Conservation (phyloP, 306 rosid species). For the Vigna hirtella region DNA sequence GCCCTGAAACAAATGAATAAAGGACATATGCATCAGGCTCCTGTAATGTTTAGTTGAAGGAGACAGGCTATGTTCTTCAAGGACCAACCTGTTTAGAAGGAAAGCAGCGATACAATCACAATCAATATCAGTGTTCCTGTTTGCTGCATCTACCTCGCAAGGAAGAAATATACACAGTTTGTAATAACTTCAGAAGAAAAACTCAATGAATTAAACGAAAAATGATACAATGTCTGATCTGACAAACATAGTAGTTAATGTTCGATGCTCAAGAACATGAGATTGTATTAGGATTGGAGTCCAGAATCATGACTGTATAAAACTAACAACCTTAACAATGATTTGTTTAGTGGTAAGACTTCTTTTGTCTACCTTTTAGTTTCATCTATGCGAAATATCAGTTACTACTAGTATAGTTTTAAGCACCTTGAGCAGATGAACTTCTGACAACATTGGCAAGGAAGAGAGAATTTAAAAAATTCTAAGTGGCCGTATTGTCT, state of each 20-base stretch:
- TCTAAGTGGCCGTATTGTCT: background rate
- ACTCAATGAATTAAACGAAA: background rate
- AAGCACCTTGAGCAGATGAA: conserved; percentile 9
- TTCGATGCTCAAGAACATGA: background rate
- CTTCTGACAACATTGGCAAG: too few relatives aligned
- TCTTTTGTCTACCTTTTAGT: conserved; percentile 18
- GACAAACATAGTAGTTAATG: conserved; percentile 20
- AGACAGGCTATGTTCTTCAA: conserved; percentile 18
- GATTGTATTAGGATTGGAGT: too few relatives aligned
- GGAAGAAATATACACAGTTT: conserved; percentile 25
- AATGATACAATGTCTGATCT: background rate
- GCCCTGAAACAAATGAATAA: conserved; percentile 60
- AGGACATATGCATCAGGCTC: conserved; percentile 32
- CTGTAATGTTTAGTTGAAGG: conserved; percentile 37
- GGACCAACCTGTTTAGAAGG: conserved; percentile 69
- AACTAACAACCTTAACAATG: too few relatives aligned
- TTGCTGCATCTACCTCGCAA: conserved; percentile 47
- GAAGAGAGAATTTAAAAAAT: background rate
- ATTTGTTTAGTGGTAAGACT: conserved; percentile 10
- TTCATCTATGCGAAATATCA: conserved; percentile 18
- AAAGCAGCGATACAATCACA: conserved; percentile 61
- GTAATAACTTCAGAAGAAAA: conserved; percentile 36
- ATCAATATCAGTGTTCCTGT: conserved; percentile 49
- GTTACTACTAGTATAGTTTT: conserved; percentile 3
- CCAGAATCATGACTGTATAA: too few relatives aligned